Evolutionary conservation across 305 asterid genomes (phyloP).

Genomic region (Ilex paraguariensis): DNA sequence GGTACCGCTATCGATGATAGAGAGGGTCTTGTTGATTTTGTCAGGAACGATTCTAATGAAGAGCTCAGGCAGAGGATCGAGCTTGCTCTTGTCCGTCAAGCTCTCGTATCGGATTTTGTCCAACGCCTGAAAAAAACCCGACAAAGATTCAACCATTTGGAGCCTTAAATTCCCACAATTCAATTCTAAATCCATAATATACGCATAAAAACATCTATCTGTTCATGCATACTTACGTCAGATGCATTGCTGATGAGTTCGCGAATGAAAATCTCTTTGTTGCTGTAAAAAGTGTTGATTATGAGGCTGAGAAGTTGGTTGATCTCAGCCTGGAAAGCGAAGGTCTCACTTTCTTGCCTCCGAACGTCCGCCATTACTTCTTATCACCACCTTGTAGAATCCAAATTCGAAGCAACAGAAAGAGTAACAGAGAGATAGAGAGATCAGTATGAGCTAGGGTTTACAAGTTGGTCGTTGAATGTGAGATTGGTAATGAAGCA

Average conservation of each 20-base stretch:
- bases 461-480: too few relatives aligned
- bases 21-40: constrained; percentile 26
- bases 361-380: constrained; percentile 22
- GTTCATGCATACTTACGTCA: constrained; percentile 16
- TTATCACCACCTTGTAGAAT: too few relatives aligned
- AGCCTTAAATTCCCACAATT: not conserved
- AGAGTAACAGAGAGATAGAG: too few relatives aligned
- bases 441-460: too few relatives aligned
- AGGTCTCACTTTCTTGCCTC: constrained; percentile 24
- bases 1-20: constrained; percentile 30
- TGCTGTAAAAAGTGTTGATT: constrained; percentile 33
- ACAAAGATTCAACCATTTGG: not conserved
- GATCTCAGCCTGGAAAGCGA: constrained; percentile 33
- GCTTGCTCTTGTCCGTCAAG: constrained; percentile 33
- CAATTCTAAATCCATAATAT: not conserved
- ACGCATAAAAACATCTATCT: not conserved
- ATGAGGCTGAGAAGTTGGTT: constrained; percentile 33
- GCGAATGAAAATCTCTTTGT: constrained; percentile 33
- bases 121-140: constrained; percentile 15
- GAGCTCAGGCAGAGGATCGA: constrained; percentile 33
- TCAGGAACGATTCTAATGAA: constrained; percentile 32
- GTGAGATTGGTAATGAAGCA: too few relatives aligned
- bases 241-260: constrained; percentile 33
- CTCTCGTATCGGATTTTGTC: constrained; percentile 36
- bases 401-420: too few relatives aligned